Evolutionary conservation across 805 yeast species (phyloP).

Genomic region (Debaryomyces hansenii): DNA sequence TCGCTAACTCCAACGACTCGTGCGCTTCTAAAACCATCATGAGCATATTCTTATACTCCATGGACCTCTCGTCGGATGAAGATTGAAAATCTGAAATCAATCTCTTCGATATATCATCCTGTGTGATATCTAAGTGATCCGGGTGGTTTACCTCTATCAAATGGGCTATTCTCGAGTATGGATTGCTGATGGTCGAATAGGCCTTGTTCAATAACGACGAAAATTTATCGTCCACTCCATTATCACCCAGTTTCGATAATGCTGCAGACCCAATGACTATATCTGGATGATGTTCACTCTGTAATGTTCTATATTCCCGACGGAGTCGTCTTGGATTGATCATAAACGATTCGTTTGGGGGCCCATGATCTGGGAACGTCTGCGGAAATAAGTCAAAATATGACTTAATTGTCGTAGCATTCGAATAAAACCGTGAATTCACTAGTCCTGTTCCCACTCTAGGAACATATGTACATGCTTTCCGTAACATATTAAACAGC

Average conservation of each 20-base stretch:
- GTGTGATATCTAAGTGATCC: conserved; percentile 47
- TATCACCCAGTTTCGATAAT: conserved; percentile 10
- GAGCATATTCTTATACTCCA: conserved; percentile 54
- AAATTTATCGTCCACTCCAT: conserved; percentile 31
- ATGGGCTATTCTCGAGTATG: conserved; percentile 57
- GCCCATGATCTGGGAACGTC: conserved; percentile 66
- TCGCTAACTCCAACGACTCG: conserved; percentile 73
- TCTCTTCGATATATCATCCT: conserved; percentile 53
- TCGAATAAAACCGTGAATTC: background rate
- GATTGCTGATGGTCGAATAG: conserved; percentile 67
- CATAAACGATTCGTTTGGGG: conserved; percentile 58
- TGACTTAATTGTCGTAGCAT: conserved; percentile 9
- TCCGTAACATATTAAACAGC: background rate
- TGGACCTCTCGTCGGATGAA: conserved; percentile 26
- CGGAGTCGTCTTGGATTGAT: conserved; percentile 59
- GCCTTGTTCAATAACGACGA: conserved; percentile 70
- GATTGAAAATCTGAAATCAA: conserved; percentile 43
- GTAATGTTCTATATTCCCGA: conserved; percentile 72
- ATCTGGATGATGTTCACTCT: conserved; percentile 83
- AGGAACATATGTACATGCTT: background rate
- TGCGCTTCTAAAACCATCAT: conserved; percentile 82
- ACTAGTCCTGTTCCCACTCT: background rate
- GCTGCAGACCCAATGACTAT: conserved; percentile 32
- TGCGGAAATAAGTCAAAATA: conserved; percentile 73
- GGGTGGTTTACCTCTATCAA: conserved; percentile 37